Conservation (phyloP, 2,329 filamentous ascomycete species). For the Fusarium oxysporum region DNA sequence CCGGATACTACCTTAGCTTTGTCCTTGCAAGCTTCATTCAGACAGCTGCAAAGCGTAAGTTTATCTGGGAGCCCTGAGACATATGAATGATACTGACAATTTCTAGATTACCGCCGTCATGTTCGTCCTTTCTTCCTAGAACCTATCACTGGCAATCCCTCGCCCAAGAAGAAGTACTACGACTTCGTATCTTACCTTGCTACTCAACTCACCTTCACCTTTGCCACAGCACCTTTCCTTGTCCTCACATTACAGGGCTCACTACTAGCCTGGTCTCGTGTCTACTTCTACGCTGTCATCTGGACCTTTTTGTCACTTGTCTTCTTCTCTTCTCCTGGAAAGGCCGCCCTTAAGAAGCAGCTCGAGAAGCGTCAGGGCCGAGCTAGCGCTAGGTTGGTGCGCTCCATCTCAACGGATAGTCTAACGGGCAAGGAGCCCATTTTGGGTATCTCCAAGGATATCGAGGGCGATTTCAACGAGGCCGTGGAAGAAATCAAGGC, state of each 20-base stretch:
- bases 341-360: constrained; percentile 65
- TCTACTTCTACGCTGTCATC: constrained; percentile 88
- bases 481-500: constrained; percentile 78
- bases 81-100: constrained; percentile 11
- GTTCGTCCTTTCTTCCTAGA: constrained; percentile 94
- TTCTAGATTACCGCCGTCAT: constrained; percentile 84
- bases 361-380: constrained; percentile 68
- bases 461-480: constrained; percentile 79
- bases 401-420: constrained; percentile 68
- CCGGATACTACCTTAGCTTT: constrained; percentile 94
- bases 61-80: not conserved
- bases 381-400: constrained; percentile 59
- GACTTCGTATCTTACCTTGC: constrained; percentile 80
- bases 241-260: constrained; percentile 79
- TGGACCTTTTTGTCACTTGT: constrained; percentile 72
- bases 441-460: constrained; percentile 83
- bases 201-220: constrained; percentile 87
- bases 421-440: constrained; percentile 69
- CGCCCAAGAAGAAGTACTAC: constrained; percentile 84
- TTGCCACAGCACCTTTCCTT: constrained; percentile 86
- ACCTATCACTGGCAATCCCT: constrained; percentile 75
- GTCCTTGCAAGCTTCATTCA: constrained; percentile 91
- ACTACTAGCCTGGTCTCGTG: constrained; percentile 80
- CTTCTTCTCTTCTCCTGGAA: constrained; percentile 85
- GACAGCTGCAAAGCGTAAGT: constrained; percentile 91